Evolutionary conservation across 2,329 filamentous ascomycete genomes (phyloP), one percentile per base, ranked within the genome.

Genomic region (Colletotrichum neosansevieriae): DNA sequence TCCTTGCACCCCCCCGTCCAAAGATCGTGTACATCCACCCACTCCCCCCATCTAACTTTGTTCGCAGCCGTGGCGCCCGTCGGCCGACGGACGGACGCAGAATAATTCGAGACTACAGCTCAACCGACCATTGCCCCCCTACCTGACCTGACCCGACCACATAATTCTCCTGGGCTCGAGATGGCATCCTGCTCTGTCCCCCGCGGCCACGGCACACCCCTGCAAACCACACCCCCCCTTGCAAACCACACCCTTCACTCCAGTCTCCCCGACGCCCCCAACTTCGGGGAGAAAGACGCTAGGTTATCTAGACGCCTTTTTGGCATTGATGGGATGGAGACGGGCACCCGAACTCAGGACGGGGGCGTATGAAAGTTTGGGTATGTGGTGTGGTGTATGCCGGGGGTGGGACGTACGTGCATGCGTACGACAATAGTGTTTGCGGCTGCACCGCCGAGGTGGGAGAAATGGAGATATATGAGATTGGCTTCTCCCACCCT

Each of bases 391-490:
- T 13, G 24, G 21, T 21, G 13, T 29, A 29, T 32, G 44, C n/a
- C 19, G 42, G 19, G n/a, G 21, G 49, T 50, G 49, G 29, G 49
- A 32, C 32, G 49, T 32, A 32, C 29, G 49, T 51, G 49, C 49
- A 34, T 34, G n/a, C 49, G 15, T 51, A 32, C 49, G 24, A 40
- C 44, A 19, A 17, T 21, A 13, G n/a, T 24, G 45, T 29, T 21
- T n/a, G 49, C 49, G 49, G 49, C 49, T 51, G 49, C 15, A 24
- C 44, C 60, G 40, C 45, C 45, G 53, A 64, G 53, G 36, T 54
- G 53, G 60, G 53, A 29, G 29, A 64, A 54, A 51, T 51, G 54
- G 60, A 68, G 53, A 66, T 69, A 69, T 69, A 69, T 69, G 49
- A 57, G 10, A 47, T 51, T 64, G 60, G 44, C 32, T 47, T 49